A percentile compares a stretch with the other conserved stretches of the same genome.
phyloP scores from a whole-genome alignment of 2,329 filamentous ascomycete genomes.

The Xylariales sp. region DNA sequence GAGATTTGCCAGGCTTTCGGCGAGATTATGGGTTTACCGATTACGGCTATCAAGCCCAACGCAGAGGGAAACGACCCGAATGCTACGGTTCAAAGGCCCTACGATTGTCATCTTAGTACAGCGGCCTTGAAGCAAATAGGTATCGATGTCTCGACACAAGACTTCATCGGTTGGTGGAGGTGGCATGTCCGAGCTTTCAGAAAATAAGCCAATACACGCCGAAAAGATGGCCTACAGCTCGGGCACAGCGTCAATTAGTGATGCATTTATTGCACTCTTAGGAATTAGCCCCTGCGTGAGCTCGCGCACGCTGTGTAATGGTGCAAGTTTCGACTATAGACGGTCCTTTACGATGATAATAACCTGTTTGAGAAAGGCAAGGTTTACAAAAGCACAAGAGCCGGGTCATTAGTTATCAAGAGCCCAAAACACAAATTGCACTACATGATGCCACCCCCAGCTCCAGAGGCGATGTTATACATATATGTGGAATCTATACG shows the following conservation, averaged over 20 bases:
- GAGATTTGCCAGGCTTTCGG: constrained; percentile 84
- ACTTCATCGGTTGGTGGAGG: constrained; percentile 86
- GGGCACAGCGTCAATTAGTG: neutral
- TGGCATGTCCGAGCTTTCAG: constrained; percentile 70
- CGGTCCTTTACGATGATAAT: neutral
- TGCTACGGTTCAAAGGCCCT: constrained; percentile 80
- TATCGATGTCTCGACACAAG: constrained; percentile 77
- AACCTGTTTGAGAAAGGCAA: neutral
- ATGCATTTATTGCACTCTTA: neutral
- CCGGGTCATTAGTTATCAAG: neutral
- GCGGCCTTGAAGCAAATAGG: constrained; percentile 76
- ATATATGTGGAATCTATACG: neutral
- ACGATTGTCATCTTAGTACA: constrained; percentile 88
- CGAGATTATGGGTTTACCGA: constrained; percentile 80
- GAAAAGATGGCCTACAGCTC: neutral
- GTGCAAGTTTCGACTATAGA: neutral
- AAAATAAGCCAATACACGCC: constrained; percentile 53
- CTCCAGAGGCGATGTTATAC: neutral
- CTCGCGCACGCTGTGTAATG: neutral
- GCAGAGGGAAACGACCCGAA: constrained; percentile 78
- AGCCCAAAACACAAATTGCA: neutral
- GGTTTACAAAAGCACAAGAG: neutral
- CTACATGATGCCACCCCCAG: neutral
- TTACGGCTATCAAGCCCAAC: constrained; percentile 75
- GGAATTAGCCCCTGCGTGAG: neutral